Evolutionary conservation across 2,329 filamentous ascomycete genomes (phyloP), one percentile per base, ranked within the genome.

Genomic region (Aspergillus caelatus): DNA sequence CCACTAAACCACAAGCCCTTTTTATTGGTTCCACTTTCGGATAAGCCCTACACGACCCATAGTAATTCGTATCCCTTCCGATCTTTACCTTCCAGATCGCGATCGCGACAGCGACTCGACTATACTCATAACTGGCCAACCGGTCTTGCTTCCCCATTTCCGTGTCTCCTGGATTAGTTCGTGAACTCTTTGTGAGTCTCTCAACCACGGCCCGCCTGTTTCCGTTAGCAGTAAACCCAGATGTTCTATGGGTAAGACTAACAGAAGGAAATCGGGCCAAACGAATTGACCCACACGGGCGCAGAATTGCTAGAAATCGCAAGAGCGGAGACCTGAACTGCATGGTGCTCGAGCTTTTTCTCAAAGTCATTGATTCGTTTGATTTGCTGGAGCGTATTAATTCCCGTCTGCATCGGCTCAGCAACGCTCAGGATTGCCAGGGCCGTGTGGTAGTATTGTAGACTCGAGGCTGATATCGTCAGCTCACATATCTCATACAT

Each of bases 181-280:
- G 19, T 16, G 23, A 3, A 55, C 9, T 23, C 32, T 64, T 16
- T 11, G 19, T n/a, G 32, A 16, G 34, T 66, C 61, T 54, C 61
- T 62, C n/a, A 67, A 28, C 63, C 64, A 68, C 2, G 59, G 57
- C 4, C 67, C 66, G 61, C 68, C 67, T 70, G 26, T 8, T n/a
- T 23, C 19, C 32, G 32, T 56, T n/a, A 53, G n/a, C 10, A 21
- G 11, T 9, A 52, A 34, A 1, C 19, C 19, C 9, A 7, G n/a
- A 2, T 36, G 16, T 57, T 16, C 34, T 43, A 14, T 11, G 39
- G 14, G 14, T n/a, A 36, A 26, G 3, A 72, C 78, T 70, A 67
- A 82, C 82, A 83, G 58, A 79, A 83, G 1, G 78, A 73, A 32
- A 84, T 82, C 16, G 82, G 82, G 0, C 82, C 82, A 66, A 84